phyloP scores from a whole-genome alignment of 371 early-diverging fungal species.

The Zancudomyces culisetae region DNA sequence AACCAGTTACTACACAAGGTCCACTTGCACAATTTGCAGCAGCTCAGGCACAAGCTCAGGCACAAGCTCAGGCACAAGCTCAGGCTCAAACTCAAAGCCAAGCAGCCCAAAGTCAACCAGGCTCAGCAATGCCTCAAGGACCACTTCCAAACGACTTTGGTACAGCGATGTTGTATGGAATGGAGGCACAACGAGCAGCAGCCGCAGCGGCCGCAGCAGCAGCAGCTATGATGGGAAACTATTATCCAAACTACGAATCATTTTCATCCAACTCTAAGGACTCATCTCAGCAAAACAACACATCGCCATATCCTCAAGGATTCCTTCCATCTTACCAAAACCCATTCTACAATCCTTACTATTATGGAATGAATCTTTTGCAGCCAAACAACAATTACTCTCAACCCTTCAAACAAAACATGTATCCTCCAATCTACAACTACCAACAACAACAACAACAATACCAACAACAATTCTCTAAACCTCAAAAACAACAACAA shows the following conservation, averaged over 20 bases:
- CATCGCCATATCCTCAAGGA: neutral
- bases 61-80: neutral
- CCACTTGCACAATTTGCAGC: neutral
- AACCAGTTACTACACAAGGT: neutral
- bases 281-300: neutral
- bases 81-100: too few species aligned
- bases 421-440: slow-evolving; percentile 37
- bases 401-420: slow-evolving; percentile 66
- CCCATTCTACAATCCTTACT: slow-evolving; percentile 48
- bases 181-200: slow-evolving; percentile 14
- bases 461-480: slow-evolving; percentile 9
- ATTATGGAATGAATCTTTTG: slow-evolving; percentile 31
- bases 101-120: neutral
- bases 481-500: slow-evolving; percentile 12
- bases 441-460: slow-evolving; percentile 37
- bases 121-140: neutral
- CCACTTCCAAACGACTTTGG: slow-evolving; percentile 24
- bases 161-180: slow-evolving; percentile 17
- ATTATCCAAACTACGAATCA: slow-evolving; percentile 16
- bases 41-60: neutral
- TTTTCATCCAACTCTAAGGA: slow-evolving; percentile 9
- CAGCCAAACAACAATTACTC: slow-evolving; percentile 45
- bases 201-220: too few species aligned
- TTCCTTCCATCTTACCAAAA: slow-evolving; percentile 17
- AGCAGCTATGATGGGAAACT: slow-evolving; percentile 16